Evolutionary conservation across 2,329 filamentous ascomycete genomes (phyloP).

Genomic region (Fonsecaea nubica): DNA sequence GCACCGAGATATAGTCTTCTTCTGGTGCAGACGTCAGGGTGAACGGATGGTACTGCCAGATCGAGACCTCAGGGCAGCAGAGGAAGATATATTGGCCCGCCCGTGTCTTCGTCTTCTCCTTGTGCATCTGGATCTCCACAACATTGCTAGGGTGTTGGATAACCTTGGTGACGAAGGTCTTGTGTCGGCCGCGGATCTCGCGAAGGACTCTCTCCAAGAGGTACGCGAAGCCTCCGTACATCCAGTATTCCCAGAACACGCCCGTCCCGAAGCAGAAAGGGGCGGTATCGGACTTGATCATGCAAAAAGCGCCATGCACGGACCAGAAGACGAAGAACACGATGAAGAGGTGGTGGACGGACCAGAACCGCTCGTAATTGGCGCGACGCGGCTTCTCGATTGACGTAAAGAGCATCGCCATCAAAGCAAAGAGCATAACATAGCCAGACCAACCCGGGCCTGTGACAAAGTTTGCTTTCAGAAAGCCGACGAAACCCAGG

Average conservation of each 20-base stretch:
- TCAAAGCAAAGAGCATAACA: conserved; percentile 78
- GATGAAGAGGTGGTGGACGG: conserved; percentile 86
- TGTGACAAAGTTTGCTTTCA: conserved; percentile 77
- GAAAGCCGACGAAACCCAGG: conserved; percentile 77
- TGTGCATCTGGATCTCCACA: conserved; percentile 90
- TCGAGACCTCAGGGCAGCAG: conserved; percentile 82
- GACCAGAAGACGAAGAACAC: conserved; percentile 91
- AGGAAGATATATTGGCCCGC: conserved; percentile 85
- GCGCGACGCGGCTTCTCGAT: conserved; percentile 77
- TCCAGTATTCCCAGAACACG: conserved; percentile 90
- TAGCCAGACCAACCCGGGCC: conserved; percentile 88
- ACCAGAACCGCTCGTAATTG: conserved; percentile 91
- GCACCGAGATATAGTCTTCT: conserved; percentile 88
- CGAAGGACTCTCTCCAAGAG: conserved; percentile 78
- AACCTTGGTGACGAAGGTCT: conserved; percentile 86
- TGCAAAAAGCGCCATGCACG: conserved; percentile 87
- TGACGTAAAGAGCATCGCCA: conserved; percentile 78
- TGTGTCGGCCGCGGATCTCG: conserved; percentile 79
- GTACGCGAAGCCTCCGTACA: conserved; percentile 81
- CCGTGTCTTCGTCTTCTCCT: conserved; percentile 80
- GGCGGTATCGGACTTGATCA: conserved; percentile 83
- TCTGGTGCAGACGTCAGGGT: conserved; percentile 85
- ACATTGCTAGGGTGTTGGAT: conserved; percentile 89
- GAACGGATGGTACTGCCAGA: conserved; percentile 90
- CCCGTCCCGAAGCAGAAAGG: conserved; percentile 78